A percentile compares a stretch with the other conserved stretches of the same genome.
Evolutionary conservation across 495 filamentous ascomycete genomes (phyloP).

Genomic region (Penicillium arizonense): DNA sequence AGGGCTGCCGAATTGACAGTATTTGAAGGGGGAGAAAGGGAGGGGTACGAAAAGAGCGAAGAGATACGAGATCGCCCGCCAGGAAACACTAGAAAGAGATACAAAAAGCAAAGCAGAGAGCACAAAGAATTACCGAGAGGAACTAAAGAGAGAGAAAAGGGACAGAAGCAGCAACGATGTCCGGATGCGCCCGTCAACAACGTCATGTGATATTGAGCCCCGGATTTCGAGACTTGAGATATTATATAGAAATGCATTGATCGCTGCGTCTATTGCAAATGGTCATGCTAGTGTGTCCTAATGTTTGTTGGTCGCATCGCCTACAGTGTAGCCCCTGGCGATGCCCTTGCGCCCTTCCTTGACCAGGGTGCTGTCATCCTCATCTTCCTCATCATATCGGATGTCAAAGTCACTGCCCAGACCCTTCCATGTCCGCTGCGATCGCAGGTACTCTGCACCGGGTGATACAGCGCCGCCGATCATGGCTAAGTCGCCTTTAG

Average conservation of each 20-base stretch:
- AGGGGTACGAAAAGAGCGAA: conserved; percentile 11
- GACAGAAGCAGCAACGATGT: conserved; percentile 7
- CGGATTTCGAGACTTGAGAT: conserved; percentile 2
- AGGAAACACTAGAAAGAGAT: conserved; percentile 3
- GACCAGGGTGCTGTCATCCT: conserved; percentile 50
- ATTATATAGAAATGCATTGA: not conserved
- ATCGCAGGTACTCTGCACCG: conserved; percentile 80
- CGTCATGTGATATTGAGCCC: conserved; percentile 27
- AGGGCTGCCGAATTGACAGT: conserved; percentile 16
- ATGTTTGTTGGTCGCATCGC: conserved; percentile 46
- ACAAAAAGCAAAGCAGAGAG: conserved; percentile 6
- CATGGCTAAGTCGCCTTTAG: conserved; percentile 68
- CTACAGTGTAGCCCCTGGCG: conserved; percentile 85
- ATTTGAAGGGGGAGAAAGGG: conserved; percentile 20
- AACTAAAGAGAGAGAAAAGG: conserved; percentile 5
- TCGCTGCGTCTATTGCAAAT: conserved; percentile 10
- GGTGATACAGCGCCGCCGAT: conserved; percentile 84
- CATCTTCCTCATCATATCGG: conserved; percentile 60
- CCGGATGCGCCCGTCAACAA: conserved; percentile 24
- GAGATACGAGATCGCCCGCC: not conserved
- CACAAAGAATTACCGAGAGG: not conserved
- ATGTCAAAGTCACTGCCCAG: conserved; percentile 83
- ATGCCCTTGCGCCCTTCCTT: conserved; percentile 88
- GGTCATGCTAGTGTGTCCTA: conserved; percentile 19
- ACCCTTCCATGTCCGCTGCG: conserved; percentile 86